Conservation (phyloP, 257 asterid species). For the Pogostemon cablin region DNA sequence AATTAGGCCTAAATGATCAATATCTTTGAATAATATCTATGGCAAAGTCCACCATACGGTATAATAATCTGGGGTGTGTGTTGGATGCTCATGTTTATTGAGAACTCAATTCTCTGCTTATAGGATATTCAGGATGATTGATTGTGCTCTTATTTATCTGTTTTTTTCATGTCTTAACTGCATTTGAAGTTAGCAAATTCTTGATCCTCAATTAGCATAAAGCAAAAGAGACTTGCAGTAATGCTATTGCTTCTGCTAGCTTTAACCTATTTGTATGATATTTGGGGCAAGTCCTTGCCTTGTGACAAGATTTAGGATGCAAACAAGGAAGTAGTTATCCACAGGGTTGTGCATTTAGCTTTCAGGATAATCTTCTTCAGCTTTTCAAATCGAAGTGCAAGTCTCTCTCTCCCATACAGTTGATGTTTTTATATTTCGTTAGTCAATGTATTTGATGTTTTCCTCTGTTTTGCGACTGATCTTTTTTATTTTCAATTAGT, state of each 20-base stretch:
- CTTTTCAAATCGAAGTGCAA: background rate
- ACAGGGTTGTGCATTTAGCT: background rate
- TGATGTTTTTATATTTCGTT: background rate
- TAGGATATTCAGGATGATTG: background rate
- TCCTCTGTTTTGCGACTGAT: background rate
- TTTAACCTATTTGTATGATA: background rate
- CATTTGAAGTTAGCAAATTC: background rate
- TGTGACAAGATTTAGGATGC: slow-evolving; percentile 1
- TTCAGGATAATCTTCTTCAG: background rate
- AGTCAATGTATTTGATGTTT: background rate
- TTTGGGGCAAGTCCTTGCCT: background rate
- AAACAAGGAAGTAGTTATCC: background rate
- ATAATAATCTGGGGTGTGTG: too few relatives aligned
- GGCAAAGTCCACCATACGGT: too few relatives aligned
- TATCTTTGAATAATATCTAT: too few relatives aligned
- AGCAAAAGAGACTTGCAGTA: background rate
- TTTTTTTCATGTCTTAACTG: background rate
- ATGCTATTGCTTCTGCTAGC: background rate
- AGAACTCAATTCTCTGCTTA: background rate
- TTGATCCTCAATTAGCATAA: background rate
- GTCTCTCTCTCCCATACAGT: too few relatives aligned
- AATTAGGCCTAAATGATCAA: slow-evolving; percentile 5
- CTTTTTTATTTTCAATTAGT: slow-evolving; percentile 2
- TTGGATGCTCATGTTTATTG: background rate
- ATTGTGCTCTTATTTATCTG: slow-evolving; percentile 7